These are phyloP conservation scores for Dipteronia sinensis DNA, from an alignment of 345 rosid species.

Conservation along the genomic window DNA sequence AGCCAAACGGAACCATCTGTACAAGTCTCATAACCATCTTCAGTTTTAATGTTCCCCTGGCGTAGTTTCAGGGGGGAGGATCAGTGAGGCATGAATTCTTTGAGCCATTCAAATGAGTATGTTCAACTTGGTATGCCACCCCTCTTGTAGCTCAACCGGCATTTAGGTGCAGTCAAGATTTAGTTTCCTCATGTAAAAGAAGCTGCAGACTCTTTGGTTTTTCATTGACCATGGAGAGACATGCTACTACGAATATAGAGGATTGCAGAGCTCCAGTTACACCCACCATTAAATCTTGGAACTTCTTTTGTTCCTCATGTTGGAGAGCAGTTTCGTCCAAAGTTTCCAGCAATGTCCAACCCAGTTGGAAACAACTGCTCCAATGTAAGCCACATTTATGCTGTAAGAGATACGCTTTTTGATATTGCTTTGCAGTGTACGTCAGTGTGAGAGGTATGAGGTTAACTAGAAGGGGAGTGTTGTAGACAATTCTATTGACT, in stretches of 20 bases:
- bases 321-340: conserved; percentile 52
- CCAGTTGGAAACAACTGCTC: conserved; percentile 55
- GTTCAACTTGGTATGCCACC: conserved; percentile 31
- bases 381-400: conserved; percentile 59
- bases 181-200: conserved; percentile 56
- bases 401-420: conserved; percentile 45
- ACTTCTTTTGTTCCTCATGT: conserved; percentile 44
- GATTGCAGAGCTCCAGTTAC: conserved; percentile 29
- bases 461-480: not conserved
- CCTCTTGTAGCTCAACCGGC: conserved; percentile 31
- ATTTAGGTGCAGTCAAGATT: conserved; percentile 37
- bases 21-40: conserved; percentile 79
- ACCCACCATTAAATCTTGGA: conserved; percentile 31
- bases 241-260: conserved; percentile 33
- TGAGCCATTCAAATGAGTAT: conserved; percentile 28
- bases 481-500: too few species aligned
- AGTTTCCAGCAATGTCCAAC: conserved; percentile 37
- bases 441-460: conserved; percentile 8
- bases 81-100: conserved; percentile 22
- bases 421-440: conserved; percentile 43
- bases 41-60: conserved; percentile 58
- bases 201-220: conserved; percentile 97
- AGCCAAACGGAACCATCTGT: conserved; percentile 35
- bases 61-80: conserved; percentile 11
- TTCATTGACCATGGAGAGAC: conserved; percentile 69